A percentile compares a stretch with the other conserved stretches of the same genome.
Evolutionary conservation across 2,329 filamentous ascomycete species (phyloP).

Genomic region (Microsporum canis): DNA sequence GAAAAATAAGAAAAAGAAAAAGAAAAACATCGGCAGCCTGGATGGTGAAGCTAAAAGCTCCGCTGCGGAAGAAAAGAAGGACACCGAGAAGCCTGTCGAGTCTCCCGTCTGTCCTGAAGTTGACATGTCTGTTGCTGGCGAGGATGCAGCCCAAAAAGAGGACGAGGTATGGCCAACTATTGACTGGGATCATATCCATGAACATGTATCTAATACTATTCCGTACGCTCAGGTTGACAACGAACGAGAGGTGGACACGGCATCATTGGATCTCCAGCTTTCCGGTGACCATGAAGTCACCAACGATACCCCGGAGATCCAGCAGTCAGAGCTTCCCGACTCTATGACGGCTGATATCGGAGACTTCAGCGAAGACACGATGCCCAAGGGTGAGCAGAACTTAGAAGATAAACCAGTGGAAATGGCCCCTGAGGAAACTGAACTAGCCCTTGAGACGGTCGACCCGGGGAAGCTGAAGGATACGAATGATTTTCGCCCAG

Average conservation of each 20-base stretch:
- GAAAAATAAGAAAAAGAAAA: conserved; percentile 16
- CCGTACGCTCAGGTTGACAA: background rate
- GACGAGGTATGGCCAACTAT: conserved; percentile 30
- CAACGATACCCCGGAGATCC: conserved; percentile 9
- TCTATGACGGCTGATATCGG: conserved; percentile 8
- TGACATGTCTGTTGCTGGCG: background rate
- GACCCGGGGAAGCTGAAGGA: background rate
- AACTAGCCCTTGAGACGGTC: background rate
- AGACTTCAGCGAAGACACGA: conserved; percentile 13
- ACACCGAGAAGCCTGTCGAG: conserved; percentile 11
- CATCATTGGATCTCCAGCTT: conserved; percentile 13
- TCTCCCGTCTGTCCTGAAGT: background rate
- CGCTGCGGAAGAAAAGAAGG: conserved; percentile 21
- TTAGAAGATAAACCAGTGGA: background rate
- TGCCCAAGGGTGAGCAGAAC: background rate
- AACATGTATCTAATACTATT: conserved; percentile 7
- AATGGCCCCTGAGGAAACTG: background rate
- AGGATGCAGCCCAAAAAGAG: conserved; percentile 11
- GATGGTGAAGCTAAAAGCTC: background rate
- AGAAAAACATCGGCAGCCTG: conserved; percentile 7
- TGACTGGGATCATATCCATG: conserved; percentile 24
- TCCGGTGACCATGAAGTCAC: conserved; percentile 10
- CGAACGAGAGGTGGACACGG: conserved; percentile 9
- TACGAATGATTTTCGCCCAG: background rate
- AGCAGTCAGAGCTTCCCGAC: conserved; percentile 3